A percentile compares a stretch with the other conserved stretches of the same genome.
phyloP scores from a whole-genome alignment of 306 rosid genomes.

The Luffa acutangula region DNA sequence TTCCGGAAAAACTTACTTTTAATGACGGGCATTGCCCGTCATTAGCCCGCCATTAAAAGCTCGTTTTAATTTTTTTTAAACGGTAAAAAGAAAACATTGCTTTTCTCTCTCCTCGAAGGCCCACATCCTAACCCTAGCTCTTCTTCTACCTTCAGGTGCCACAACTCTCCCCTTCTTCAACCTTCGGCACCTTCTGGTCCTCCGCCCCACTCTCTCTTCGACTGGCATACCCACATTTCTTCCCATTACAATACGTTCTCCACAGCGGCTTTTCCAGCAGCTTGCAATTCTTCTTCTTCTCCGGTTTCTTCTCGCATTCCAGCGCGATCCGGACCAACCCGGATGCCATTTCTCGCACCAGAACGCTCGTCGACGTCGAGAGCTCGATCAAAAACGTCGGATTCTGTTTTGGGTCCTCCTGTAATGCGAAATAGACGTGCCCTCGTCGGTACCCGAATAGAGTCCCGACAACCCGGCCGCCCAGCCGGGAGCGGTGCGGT shows the following conservation, averaged over 20 bases:
- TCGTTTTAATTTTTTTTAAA: too few species aligned
- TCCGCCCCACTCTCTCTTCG: slow-evolving; percentile 44
- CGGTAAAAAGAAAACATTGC: too few species aligned
- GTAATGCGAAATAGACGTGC: slow-evolving; percentile 5
- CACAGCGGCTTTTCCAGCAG: slow-evolving; percentile 48
- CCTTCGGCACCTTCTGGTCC: slow-evolving; percentile 75
- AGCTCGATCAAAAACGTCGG: slow-evolving; percentile 10
- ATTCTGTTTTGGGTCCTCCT: slow-evolving; percentile 7
- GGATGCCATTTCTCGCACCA: slow-evolving; percentile 12
- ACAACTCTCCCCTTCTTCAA: too few species aligned
- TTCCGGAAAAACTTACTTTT: too few species aligned
- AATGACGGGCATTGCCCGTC: too few species aligned
- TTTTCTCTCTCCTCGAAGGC: too few species aligned
- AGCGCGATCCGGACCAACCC: slow-evolving; percentile 21
- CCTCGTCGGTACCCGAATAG: slow-evolving; percentile 3
- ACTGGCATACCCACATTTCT: slow-evolving; percentile 62
- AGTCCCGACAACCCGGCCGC: slow-evolving; percentile 6
- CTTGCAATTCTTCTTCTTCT: slow-evolving; percentile 6
- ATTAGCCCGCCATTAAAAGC: too few species aligned
- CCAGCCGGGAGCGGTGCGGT: not conserved
- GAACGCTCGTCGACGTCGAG: slow-evolving; percentile 6
- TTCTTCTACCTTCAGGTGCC: too few species aligned
- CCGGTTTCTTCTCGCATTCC: slow-evolving; percentile 56
- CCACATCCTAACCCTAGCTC: too few species aligned
- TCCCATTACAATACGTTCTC: slow-evolving; percentile 80